A percentile compares a stretch with the other conserved stretches of the same genome.
These are phyloP conservation scores for Pichia sp. DNA, from an alignment of 1,139 yeast genomes.

Conservation along the genomic window DNA sequence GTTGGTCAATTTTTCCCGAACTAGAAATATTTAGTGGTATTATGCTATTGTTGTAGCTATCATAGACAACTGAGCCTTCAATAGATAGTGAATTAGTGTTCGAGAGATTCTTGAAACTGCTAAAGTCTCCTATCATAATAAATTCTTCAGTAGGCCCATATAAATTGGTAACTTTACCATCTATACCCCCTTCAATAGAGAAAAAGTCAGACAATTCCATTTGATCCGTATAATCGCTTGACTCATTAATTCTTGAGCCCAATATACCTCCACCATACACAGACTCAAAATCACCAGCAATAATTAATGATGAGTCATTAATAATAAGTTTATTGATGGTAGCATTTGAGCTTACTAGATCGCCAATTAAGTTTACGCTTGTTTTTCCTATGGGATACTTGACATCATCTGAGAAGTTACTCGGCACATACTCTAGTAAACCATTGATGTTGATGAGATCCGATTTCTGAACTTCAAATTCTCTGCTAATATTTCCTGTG, in stretches of 20 bases:
- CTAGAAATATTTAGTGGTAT: slow-evolving; percentile 40
- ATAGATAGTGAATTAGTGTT: background rate
- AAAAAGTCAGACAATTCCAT: slow-evolving; percentile 17
- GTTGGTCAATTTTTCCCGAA: slow-evolving; percentile 30
- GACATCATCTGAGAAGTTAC: slow-evolving; percentile 51
- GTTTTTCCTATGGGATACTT: slow-evolving; percentile 53
- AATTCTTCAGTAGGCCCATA: slow-evolving; percentile 28
- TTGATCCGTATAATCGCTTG: slow-evolving; percentile 13
- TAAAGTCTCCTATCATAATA: slow-evolving; percentile 38
- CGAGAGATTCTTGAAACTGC: slow-evolving; percentile 25
- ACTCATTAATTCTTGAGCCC: slow-evolving; percentile 24
- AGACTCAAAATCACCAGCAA: slow-evolving; percentile 51
- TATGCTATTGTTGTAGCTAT: slow-evolving; percentile 4
- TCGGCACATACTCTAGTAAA: slow-evolving; percentile 72
- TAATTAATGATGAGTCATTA: slow-evolving; percentile 33
- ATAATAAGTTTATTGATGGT: slow-evolving; percentile 35
- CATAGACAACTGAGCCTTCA: slow-evolving; percentile 9
- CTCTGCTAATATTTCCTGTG: slow-evolving; percentile 32
- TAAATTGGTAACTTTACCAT: slow-evolving; percentile 33
- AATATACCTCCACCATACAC: slow-evolving; percentile 35
- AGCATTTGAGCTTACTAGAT: slow-evolving; percentile 41
- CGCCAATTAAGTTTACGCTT: slow-evolving; percentile 60
- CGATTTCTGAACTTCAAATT: slow-evolving; percentile 3
- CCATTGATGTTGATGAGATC: slow-evolving; percentile 48
- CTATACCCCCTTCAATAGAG: slow-evolving; percentile 36